These are phyloP conservation scores for Leersia perrieri DNA, from an alignment of 176 grass and related monocot genomes.

Conservation along the genomic window DNA sequence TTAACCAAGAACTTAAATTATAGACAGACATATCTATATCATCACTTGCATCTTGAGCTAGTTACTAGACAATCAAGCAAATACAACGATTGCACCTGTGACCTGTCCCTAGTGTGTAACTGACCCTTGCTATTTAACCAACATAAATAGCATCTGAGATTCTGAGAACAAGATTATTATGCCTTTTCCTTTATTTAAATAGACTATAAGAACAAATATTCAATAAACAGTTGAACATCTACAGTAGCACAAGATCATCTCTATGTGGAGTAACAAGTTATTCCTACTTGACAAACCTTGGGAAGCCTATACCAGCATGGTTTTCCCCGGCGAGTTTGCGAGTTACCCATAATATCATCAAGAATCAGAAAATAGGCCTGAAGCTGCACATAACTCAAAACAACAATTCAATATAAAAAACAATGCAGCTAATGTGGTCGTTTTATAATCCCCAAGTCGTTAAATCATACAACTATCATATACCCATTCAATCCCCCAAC, in stretches of 20 bases:
- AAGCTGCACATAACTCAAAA: conserved; percentile 41
- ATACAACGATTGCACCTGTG: background rate
- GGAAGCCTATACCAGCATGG: conserved; percentile 55
- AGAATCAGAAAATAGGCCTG: conserved; percentile 57
- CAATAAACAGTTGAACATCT: background rate
- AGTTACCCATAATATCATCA: conserved; percentile 69
- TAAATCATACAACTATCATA: background rate
- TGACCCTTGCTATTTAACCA: background rate
- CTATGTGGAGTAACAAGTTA: background rate
- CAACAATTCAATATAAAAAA: background rate
- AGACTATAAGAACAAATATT: background rate
- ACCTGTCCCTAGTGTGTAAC: background rate
- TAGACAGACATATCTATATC: background rate
- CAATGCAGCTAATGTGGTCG: background rate
- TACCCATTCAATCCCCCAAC: conserved; percentile 91
- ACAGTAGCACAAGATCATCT: background rate
- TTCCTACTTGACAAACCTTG: conserved; percentile 35
- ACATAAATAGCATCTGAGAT: background rate
- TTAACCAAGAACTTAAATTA: background rate
- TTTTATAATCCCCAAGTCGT: background rate
- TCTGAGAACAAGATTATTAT: background rate
- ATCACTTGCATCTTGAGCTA: background rate
- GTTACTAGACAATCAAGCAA: background rate
- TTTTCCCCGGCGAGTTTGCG: conserved; percentile 49
- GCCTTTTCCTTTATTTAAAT: background rate